A percentile compares a stretch with the other conserved stretches of the same genome.
phyloP scores from a whole-genome alignment of 1,284 basidiomycete genomes.

The Tylopilus sp. region DNA sequence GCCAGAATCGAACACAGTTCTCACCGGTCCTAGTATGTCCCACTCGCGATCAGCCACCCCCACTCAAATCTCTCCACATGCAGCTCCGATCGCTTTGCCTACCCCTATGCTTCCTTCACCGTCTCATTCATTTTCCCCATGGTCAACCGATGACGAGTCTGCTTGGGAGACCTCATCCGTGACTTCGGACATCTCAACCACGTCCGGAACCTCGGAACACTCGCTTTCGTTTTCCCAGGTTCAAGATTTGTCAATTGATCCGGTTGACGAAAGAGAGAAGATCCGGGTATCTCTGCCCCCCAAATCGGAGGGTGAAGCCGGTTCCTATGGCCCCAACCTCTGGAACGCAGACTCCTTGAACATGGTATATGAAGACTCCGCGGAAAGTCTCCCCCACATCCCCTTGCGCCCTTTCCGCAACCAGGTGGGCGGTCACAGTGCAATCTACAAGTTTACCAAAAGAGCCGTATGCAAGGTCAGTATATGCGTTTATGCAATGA shows the following conservation, averaged over 20 bases:
- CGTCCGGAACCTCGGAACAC: conserved; percentile 32
- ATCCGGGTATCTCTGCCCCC: conserved; percentile 4
- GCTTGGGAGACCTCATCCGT: conserved; percentile 66
- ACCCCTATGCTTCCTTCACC: conserved; percentile 34
- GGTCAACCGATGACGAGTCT: conserved; percentile 73
- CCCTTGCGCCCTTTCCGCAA: conserved; percentile 95
- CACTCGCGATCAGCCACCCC: conserved; percentile 37
- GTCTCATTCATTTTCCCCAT: conserved; percentile 48
- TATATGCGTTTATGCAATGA: conserved; percentile 9
- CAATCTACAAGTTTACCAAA: conserved; percentile 98
- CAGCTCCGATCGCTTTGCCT: conserved; percentile 9
- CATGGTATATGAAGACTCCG: conserved; percentile 42
- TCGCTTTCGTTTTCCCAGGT: conserved; percentile 21
- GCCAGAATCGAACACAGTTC: conserved; percentile 6
- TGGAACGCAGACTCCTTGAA: conserved; percentile 42
- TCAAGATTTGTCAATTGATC: conserved; percentile 7
- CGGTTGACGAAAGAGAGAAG: conserved; percentile 12
- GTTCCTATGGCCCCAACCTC: conserved; percentile 11
- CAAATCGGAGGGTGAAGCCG: conserved; percentile 24
- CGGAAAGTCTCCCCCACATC: conserved; percentile 76
- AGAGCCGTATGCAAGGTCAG: conserved; percentile 96
- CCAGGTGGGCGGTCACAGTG: conserved; percentile 95
- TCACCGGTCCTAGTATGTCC: conserved; percentile 2
- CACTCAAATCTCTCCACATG: conserved; percentile 25
- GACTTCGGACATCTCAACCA: conserved; percentile 54